These are phyloP conservation scores for Schizonepeta tenuifolia DNA, from an alignment of 257 asterid species.

Conservation along the genomic window DNA sequence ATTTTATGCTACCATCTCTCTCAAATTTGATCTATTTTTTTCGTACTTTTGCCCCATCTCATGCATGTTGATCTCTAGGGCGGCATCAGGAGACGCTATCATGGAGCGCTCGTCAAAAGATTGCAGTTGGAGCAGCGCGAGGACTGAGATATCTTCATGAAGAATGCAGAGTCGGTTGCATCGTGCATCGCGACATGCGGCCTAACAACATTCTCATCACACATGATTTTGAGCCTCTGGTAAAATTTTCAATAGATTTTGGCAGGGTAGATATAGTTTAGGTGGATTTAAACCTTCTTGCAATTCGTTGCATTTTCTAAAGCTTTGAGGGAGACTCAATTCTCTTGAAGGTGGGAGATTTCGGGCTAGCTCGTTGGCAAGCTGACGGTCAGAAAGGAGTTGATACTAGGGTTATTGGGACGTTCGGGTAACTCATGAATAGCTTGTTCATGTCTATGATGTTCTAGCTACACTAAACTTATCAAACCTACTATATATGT, in stretches of 20 bases:
- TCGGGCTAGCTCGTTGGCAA: slow-evolving; percentile 97
- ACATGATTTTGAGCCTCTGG: slow-evolving; percentile 94
- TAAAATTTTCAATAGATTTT: slow-evolving; percentile 28
- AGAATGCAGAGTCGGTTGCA: slow-evolving; percentile 97
- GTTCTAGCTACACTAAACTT: neutral
- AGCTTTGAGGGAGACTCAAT: neutral
- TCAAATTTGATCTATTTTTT: neutral
- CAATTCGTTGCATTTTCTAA: neutral
- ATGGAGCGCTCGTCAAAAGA: slow-evolving; percentile 87
- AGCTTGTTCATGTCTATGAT: neutral
- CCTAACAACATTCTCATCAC: slow-evolving; percentile 94
- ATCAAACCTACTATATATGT: neutral
- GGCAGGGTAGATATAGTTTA: neutral
- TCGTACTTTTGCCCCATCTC: neutral
- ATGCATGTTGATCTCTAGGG: slow-evolving; percentile 47
- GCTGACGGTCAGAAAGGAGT: slow-evolving; percentile 91
- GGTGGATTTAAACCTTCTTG: neutral
- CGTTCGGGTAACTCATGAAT: slow-evolving; percentile 65
- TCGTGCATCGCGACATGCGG: slow-evolving; percentile 95
- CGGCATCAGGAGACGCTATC: slow-evolving; percentile 56
- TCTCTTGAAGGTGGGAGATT: slow-evolving; percentile 79
- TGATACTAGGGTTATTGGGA: slow-evolving; percentile 92
- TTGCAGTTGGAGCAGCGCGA: slow-evolving; percentile 94
- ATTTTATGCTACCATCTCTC: neutral
- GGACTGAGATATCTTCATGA: slow-evolving; percentile 96